Percentiles rank a stretch among this genome's conserved stretches.
These are phyloP conservation scores for Bipolaris bicolor DNA, from an alignment of 2,329 filamentous ascomycete genomes.

Conservation along the genomic window DNA sequence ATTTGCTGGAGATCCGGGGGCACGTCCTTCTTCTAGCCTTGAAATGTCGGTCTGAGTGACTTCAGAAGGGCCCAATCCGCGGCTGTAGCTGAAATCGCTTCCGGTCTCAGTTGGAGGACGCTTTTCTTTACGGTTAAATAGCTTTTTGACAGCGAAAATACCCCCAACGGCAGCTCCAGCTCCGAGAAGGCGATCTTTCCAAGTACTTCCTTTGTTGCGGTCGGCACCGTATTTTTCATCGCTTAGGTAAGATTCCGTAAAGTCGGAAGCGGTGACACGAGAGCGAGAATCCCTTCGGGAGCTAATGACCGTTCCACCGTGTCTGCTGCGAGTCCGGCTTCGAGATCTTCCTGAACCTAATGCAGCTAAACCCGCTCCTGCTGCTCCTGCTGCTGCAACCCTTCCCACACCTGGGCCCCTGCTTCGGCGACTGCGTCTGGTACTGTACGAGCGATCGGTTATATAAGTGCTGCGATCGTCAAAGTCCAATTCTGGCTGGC, in stretches of 20 bases:
- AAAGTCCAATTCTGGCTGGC: slow-evolving; percentile 60
- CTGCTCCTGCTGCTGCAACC: slow-evolving; percentile 61
- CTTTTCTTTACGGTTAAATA: slow-evolving; percentile 62
- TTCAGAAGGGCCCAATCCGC: slow-evolving; percentile 57
- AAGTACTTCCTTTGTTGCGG: slow-evolving; percentile 44
- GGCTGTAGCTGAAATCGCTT: slow-evolving; percentile 60
- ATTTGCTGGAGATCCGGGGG: slow-evolving; percentile 54
- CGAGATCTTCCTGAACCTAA: slow-evolving; percentile 52
- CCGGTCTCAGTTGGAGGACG: slow-evolving; percentile 55
- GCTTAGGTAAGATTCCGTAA: slow-evolving; percentile 44
- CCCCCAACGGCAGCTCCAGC: slow-evolving; percentile 52
- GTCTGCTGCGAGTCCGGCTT: slow-evolving; percentile 46
- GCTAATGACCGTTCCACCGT: slow-evolving; percentile 39
- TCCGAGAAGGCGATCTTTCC: slow-evolving; percentile 55
- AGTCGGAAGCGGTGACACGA: slow-evolving; percentile 32
- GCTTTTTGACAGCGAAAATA: slow-evolving; percentile 58
- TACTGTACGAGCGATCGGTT: slow-evolving; percentile 57
- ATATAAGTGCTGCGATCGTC: slow-evolving; percentile 66
- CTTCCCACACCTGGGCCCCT: slow-evolving; percentile 51
- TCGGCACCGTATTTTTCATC: slow-evolving; percentile 53
- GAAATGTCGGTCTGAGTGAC: slow-evolving; percentile 56
- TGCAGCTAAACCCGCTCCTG: slow-evolving; percentile 64
- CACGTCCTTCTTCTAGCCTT: slow-evolving; percentile 61
- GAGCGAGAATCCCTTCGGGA: slow-evolving; percentile 43
- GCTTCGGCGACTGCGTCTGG: slow-evolving; percentile 44